Evolutionary conservation across 768 basidiomycete genomes (phyloP).

Genomic region (Termitomyces sp.): DNA sequence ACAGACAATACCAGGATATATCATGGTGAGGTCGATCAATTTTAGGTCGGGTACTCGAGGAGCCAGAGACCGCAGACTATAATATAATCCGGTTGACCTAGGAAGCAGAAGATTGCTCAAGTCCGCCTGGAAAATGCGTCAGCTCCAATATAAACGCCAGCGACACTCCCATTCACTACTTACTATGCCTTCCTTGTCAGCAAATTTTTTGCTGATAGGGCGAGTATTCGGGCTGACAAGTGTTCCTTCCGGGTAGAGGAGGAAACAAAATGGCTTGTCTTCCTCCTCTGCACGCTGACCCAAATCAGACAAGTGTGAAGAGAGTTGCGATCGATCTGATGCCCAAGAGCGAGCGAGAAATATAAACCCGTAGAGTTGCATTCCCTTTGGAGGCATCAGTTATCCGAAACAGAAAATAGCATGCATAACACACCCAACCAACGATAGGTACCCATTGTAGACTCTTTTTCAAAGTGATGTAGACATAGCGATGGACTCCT

Average conservation of each 20-base stretch:
- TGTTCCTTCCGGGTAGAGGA: conserved; percentile 96
- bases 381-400: conserved; percentile 46
- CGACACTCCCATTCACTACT: conserved; percentile 25
- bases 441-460: conserved; percentile 79
- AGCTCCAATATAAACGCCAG: neutral
- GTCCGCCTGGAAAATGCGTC: conserved; percentile 51
- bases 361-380: conserved; percentile 94
- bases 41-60: conserved; percentile 73
- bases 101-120: conserved; percentile 81
- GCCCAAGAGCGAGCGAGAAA: conserved; percentile 92
- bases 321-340: conserved; percentile 67
- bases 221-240: conserved; percentile 84
- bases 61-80: conserved; percentile 74
- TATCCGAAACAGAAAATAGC: neutral
- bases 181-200: conserved; percentile 85
- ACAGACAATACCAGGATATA: conserved; percentile 70
- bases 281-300: conserved; percentile 63
- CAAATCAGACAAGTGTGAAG: conserved; percentile 58
- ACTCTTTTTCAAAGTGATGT: conserved; percentile 90
- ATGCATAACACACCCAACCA: conserved; percentile 63
- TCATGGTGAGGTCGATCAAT: conserved; percentile 86
- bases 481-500: conserved; percentile 63
- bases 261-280: conserved; percentile 69
- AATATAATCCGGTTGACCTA: conserved; percentile 86
- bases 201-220: conserved; percentile 81